phyloP scores from a whole-genome alignment of 2,329 filamentous ascomycete species.

The Parascedosporium putredinis region DNA sequence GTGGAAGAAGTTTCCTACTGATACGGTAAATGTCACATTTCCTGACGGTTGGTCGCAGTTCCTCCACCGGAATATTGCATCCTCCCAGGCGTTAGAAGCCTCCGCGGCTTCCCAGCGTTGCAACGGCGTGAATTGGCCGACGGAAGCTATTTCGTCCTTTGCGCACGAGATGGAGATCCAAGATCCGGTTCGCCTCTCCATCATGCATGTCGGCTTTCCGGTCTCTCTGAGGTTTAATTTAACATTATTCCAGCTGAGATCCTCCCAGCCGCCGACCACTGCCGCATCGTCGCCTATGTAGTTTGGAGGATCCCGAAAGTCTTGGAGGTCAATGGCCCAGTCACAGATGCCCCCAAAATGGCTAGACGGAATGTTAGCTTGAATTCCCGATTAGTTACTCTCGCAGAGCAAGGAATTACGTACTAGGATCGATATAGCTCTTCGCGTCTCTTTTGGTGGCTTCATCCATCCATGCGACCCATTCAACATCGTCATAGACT shows the following conservation, averaged over 20 bases:
- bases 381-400: conserved; percentile 4
- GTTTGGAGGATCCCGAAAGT: background rate
- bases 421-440: conserved; percentile 1
- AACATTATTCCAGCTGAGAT: background rate
- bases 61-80: background rate
- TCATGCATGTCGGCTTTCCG: background rate
- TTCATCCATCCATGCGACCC: conserved; percentile 15
- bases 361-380: conserved; percentile 12
- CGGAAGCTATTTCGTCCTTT: background rate
- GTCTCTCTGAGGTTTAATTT: background rate
- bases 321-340: conserved; percentile 16
- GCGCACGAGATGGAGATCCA: background rate
- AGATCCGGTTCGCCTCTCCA: background rate
- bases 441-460: background rate
- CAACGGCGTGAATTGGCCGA: background rate
- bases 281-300: background rate
- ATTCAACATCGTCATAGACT: conserved; percentile 15
- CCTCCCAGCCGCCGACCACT: background rate
- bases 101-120: background rate
- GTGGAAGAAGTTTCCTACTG: background rate
- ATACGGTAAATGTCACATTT: background rate
- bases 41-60: background rate
- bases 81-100: background rate
- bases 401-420: background rate
- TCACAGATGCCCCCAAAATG: conserved; percentile 17